Percentiles rank a stretch among this genome's conserved stretches.
Evolutionary conservation across 768 basidiomycete species (phyloP).

Genomic region (Jaapia argillacea): DNA sequence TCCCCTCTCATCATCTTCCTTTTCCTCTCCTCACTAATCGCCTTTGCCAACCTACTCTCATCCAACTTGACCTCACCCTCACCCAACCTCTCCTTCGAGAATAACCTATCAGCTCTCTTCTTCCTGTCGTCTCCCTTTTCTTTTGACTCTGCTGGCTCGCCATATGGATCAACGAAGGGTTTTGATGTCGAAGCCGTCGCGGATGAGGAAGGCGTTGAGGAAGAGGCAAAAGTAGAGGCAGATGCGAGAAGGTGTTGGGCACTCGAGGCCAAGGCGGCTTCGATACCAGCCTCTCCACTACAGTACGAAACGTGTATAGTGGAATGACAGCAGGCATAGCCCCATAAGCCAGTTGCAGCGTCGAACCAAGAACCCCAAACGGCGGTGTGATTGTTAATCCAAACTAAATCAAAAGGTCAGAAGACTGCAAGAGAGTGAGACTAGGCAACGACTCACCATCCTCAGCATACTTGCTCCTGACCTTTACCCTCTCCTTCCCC

Average conservation of each 20-base stretch:
- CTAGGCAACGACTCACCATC: constrained; percentile 56
- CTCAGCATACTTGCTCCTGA: constrained; percentile 89
- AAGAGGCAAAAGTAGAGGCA: constrained; percentile 21
- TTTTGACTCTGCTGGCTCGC: too few relatives aligned
- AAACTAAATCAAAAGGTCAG: constrained; percentile 38
- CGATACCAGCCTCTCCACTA: constrained; percentile 77
- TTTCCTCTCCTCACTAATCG: constrained; percentile 74
- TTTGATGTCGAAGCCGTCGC: constrained; percentile 17
- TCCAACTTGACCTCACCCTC: constrained; percentile 78
- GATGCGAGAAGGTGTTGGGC: constrained; percentile 56
- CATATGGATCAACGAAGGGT: too few relatives aligned
- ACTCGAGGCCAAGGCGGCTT: constrained; percentile 66
- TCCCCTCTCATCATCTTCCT: constrained; percentile 53
- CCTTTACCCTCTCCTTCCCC: constrained; percentile 83
- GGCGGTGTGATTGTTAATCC: constrained; percentile 84
- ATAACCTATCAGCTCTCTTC: constrained; percentile 53
- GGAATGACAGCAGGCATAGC: constrained; percentile 93
- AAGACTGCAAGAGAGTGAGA: constrained; percentile 1
- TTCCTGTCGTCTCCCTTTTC: constrained; percentile 19
- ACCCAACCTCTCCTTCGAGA: constrained; percentile 69
- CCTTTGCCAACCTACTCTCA: constrained; percentile 54
- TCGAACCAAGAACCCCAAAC: constrained; percentile 99
- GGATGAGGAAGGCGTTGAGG: constrained; percentile 19
- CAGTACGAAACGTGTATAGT: constrained; percentile 82
- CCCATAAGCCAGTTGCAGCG: constrained; percentile 63